These are phyloP conservation scores for Carnegiea gigantea DNA, from an alignment of 179 eudicot species.

Conservation along the genomic window DNA sequence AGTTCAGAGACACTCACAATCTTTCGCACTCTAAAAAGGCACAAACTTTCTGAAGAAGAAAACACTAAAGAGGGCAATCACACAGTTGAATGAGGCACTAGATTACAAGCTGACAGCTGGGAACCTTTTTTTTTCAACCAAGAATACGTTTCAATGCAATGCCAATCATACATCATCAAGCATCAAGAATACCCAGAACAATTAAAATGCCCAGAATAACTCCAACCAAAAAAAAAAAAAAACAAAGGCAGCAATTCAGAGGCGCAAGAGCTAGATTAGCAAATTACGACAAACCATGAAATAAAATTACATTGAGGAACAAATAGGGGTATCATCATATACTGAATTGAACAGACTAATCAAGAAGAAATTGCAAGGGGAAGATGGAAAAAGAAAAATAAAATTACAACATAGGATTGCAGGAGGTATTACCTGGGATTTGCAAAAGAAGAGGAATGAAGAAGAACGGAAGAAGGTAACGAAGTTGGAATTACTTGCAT, in stretches of 20 bases:
- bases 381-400: background rate
- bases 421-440: conserved; percentile 14
- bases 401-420: background rate
- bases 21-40: background rate
- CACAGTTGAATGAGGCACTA: background rate
- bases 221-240: background rate
- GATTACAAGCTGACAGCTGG: background rate
- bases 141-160: background rate
- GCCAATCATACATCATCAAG: background rate
- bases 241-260: conserved; percentile 6
- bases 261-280: conserved; percentile 11
- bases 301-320: background rate
- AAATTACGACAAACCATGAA: background rate
- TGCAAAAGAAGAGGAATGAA: conserved; percentile 20
- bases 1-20: background rate
- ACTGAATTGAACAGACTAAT: too few species aligned
- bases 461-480: conserved; percentile 17
- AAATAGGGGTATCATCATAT: too few species aligned
- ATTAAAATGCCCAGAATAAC: background rate
- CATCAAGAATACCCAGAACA: too few species aligned
- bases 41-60: background rate
- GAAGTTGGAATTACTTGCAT: conserved; percentile 24
- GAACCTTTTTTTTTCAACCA: background rate
- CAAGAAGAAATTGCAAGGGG: too few species aligned
- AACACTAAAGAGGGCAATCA: background rate